phyloP scores from a whole-genome alignment of 2,329 filamentous ascomycete species.

The Dissoconium aciculare region DNA sequence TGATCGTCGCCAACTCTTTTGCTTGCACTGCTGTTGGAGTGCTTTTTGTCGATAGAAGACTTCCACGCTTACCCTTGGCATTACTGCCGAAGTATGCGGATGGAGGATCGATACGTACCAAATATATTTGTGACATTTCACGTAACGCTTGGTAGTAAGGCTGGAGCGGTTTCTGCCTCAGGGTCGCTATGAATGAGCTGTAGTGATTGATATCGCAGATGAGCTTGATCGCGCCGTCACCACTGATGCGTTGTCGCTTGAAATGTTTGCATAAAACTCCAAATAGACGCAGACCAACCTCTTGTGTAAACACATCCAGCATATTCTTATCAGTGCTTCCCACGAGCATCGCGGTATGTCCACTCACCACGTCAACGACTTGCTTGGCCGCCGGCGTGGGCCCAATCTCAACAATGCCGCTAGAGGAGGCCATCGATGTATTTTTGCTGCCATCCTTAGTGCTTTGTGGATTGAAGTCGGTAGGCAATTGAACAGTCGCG shows the following conservation, averaged over 20 bases:
- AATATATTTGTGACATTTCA: slow-evolving; percentile 87
- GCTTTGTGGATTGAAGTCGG: slow-evolving; percentile 70
- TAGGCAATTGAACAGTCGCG: slow-evolving; percentile 69
- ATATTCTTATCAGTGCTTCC: slow-evolving; percentile 96
- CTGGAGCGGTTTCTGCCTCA: slow-evolving; percentile 69
- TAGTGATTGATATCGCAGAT: slow-evolving; percentile 97
- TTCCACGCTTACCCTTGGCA: slow-evolving; percentile 5
- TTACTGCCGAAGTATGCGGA: slow-evolving; percentile 13
- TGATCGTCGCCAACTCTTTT: slow-evolving; percentile 88
- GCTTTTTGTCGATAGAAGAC: slow-evolving; percentile 10
- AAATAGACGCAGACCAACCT: slow-evolving; percentile 87
- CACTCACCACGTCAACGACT: slow-evolving; percentile 71
- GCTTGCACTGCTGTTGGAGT: slow-evolving; percentile 52
- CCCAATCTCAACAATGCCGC: slow-evolving; percentile 41
- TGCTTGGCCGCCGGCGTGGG: slow-evolving; percentile 65
- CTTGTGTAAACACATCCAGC: slow-evolving; percentile 95
- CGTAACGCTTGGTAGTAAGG: slow-evolving; percentile 84
- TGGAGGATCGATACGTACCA: slow-evolving; percentile 47
- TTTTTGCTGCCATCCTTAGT: slow-evolving; percentile 20
- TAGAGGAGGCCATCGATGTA: slow-evolving; percentile 10
- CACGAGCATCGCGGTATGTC: slow-evolving; percentile 81
- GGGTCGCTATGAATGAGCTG: slow-evolving; percentile 64
- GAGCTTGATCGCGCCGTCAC: slow-evolving; percentile 75
- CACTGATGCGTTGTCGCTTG: slow-evolving; percentile 85
- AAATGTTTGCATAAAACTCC: slow-evolving; percentile 89